Conservation (phyloP, 306 rosid species). For the Hippophae rhamnoides region DNA sequence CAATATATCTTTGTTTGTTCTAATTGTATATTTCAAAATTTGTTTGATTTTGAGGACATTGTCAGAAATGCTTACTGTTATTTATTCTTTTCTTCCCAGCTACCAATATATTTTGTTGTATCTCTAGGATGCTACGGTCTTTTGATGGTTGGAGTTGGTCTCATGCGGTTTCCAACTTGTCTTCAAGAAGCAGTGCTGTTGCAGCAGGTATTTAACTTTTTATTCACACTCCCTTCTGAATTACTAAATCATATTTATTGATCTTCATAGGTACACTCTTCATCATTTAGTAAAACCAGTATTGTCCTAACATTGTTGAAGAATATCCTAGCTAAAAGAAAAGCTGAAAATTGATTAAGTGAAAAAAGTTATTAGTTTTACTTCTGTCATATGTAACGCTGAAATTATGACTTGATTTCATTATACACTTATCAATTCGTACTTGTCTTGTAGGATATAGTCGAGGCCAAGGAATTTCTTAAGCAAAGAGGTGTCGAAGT, state of each 20-base stretch:
- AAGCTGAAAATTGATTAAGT: neutral
- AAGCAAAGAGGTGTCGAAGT: conserved; percentile 63
- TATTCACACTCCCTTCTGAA: neutral
- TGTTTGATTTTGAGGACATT: neutral
- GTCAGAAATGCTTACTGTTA: conserved; percentile 15
- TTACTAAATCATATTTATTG: neutral
- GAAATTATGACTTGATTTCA: neutral
- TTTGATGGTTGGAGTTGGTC: conserved; percentile 89
- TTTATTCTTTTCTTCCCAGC: conserved; percentile 32
- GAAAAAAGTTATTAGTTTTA: neutral
- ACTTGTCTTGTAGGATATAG: conserved; percentile 44
- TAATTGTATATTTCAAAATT: neutral
- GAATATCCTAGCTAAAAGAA: neutral
- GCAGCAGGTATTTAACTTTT: conserved; percentile 45
- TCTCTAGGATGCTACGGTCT: conserved; percentile 89
- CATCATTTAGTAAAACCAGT: neutral
- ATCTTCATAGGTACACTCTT: neutral
- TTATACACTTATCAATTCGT: neutral
- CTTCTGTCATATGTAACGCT: neutral
- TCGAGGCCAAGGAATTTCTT: conserved; percentile 68
- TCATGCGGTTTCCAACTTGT: conserved; percentile 78
- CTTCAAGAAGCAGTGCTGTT: conserved; percentile 66
- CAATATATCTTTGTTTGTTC: neutral
- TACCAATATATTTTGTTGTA: conserved; percentile 69
- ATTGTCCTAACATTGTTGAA: neutral